Evolutionary conservation across 768 basidiomycete species (phyloP), one percentile per base, ranked within the genome.

Genomic region (Xanthoconium stramineum): DNA sequence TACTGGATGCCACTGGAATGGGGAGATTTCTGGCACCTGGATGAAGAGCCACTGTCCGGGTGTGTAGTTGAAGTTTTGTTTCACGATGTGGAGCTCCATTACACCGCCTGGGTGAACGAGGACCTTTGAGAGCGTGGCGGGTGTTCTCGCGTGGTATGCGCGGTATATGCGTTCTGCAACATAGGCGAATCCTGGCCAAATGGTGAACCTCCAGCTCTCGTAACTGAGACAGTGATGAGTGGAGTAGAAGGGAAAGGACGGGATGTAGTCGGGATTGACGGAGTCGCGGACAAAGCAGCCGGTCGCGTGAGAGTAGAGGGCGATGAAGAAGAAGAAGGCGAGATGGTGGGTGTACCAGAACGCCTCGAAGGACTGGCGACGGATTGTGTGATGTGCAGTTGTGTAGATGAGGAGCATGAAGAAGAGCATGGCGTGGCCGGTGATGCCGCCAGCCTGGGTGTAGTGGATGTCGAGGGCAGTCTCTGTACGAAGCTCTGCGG

Each of bases 261-360:
- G 5, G 55, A 75, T 85, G 69, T 82, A 84, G 60, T 83, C 88
- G n/a, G 93, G 91, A 35, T 85, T 70, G 15, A 77, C 75, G n/a
- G 82, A 78, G 69, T 94, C 92, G 47, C 94, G 92, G 56, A 98
- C 94, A 73, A 98, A 98, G 73, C 94, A 98, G 6, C 94, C 94
- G 53, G 89, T 89, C 10, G 94, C 93, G 70, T 95, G 94, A 20
- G 89, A 81, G 73, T 89, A 96, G 46, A 97, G 82, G 33, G 84
- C 90, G 58, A 95, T 77, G 85, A 95, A 91, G 77, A 95, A 94
- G 76, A 94, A 91, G 80, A 94, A 92, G 12, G 91, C 91, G 39
- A 94, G 83, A 63, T 95, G 94, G 61, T 96, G 94, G 35, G 94
- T 94, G 72, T 94, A 96, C 94, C 94, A 96, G 78, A 98, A 98